A percentile compares a stretch with the other conserved stretches of the same genome.
Conservation (phyloP, 192 early-diverging fungal species). For the Haplosporangium gracile region DNA sequence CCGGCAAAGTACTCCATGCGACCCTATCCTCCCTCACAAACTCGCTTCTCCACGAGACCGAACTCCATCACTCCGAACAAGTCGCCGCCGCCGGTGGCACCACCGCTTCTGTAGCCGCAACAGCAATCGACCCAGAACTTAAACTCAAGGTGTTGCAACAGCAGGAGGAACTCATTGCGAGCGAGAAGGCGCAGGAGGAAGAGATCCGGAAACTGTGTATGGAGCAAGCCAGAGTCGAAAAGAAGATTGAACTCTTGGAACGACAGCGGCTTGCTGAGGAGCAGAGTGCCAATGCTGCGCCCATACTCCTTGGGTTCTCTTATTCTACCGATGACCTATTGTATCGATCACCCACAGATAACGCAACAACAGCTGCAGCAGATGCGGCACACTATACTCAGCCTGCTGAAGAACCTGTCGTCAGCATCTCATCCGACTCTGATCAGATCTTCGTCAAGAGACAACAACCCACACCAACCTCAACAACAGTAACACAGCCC, state of each 20-base stretch:
- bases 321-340: constrained; percentile 2
- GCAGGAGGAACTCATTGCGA: constrained; percentile 97
- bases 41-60: constrained; percentile 89
- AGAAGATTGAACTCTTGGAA: constrained; percentile 61
- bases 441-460: constrained; percentile 25
- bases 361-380: constrained; percentile 19
- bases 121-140: constrained; percentile 81
- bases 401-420: constrained; percentile 10
- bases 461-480: constrained; percentile 2
- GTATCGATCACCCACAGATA: not conserved
- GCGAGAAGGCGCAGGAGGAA: constrained; percentile 89
- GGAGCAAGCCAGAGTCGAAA: constrained; percentile 60
- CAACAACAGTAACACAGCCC: constrained; percentile 7
- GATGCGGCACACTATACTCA: constrained; percentile 16
- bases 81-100: constrained; percentile 67
- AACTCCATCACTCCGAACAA: constrained; percentile 84
- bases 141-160: constrained; percentile 93
- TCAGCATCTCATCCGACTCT: constrained; percentile 45
- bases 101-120: not conserved
- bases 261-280: constrained; percentile 48
- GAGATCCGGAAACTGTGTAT: constrained; percentile 64
- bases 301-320: not conserved
- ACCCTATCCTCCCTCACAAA: constrained; percentile 92
- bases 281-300: constrained; percentile 16
- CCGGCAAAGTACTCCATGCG: constrained; percentile 89